Evolutionary conservation across 2,329 filamentous ascomycete species (phyloP), one percentile per base, ranked within the genome.

Genomic region (Clarireedia paspali): DNA sequence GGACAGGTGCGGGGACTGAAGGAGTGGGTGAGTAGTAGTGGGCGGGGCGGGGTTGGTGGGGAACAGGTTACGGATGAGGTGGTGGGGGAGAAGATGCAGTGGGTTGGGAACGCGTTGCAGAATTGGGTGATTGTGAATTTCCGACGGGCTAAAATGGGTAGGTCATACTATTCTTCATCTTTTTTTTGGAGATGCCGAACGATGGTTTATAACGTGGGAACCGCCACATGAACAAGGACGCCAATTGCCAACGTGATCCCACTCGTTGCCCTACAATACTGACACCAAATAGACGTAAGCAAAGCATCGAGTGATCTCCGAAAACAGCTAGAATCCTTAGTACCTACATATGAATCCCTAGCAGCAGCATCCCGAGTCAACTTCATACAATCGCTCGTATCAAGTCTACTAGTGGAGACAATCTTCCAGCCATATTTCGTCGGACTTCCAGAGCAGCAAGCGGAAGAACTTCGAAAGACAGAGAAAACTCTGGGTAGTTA

Each of bases 91-190:
- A 75, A 77, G 9, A 81, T 87, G 74, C 74, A 77, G 50, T 75
- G 78, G 56, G 68, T 89, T 47, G 80, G 81, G 20, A 85, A 88
- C 63, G 80, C 84, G 24, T 70, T 88, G 62, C 85, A 89, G 71
- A 88, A 89, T 63, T 90, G 86, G 86, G 80, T 85, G 3, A 83
- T 89, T 63, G 78, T 80, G 26, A 81, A 87, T 66, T 89, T 87
- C 61, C 77, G 86, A 51, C 80, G 79, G 59, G 76, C 79, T 12
- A 86, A 78, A 70, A 70, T 86, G 51, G 64, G 70, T 70, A 68
- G 30, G 62, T 62, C 56, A 53, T 14, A 27, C 47, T 34, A 34
- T 36, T 46, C 39, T 51, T 50, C 20, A 48, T 45, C 15, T n/a
- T 27, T 23, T 30, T 15, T 15, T 15, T 27, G n/a, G 34, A 10